Conservation (phyloP, 2,329 filamentous ascomycete genomes). For the Pezicula rhizophila region DNA sequence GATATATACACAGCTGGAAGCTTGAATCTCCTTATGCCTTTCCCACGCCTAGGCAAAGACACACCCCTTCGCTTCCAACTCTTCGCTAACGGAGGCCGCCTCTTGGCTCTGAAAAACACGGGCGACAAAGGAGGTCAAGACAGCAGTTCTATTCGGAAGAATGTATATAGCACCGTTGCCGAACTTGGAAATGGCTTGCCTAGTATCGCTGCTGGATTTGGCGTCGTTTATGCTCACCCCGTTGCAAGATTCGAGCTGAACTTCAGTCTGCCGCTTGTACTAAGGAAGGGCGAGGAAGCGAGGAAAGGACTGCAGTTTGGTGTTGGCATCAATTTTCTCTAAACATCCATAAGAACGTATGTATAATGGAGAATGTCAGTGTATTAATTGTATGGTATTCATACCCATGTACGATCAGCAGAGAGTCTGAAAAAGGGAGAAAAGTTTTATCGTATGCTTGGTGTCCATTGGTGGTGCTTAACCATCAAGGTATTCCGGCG, state of each 20-base stretch:
- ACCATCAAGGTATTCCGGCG: background rate
- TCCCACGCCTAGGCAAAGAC: slow-evolving; percentile 75
- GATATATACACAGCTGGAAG: slow-evolving; percentile 89
- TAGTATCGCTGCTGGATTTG: slow-evolving; percentile 79
- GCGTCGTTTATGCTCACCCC: slow-evolving; percentile 90
- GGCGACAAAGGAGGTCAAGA: slow-evolving; percentile 29
- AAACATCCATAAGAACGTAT: slow-evolving; percentile 23
- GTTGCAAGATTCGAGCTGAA: slow-evolving; percentile 93
- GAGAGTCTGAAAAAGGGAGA: background rate
- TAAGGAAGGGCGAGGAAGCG: slow-evolving; percentile 76
- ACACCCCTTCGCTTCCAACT: slow-evolving; percentile 82
- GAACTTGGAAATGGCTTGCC: slow-evolving; percentile 72
- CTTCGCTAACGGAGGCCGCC: slow-evolving; percentile 83
- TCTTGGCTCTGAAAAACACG: slow-evolving; percentile 65
- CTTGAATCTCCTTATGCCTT: slow-evolving; percentile 75
- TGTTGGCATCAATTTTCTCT: slow-evolving; percentile 95
- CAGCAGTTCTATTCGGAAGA: slow-evolving; percentile 12
- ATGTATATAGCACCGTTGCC: slow-evolving; percentile 51
- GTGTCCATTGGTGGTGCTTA: background rate
- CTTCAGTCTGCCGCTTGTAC: slow-evolving; percentile 79
- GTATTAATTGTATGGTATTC: background rate
- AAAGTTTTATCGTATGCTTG: background rate
- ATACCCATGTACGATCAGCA: background rate
- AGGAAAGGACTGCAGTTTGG: slow-evolving; percentile 91
- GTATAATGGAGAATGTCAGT: background rate